Base-by-base conservation (phyloP, 2,329 filamentous ascomycete genomes). In the Pyrenophora graminea region DNA sequence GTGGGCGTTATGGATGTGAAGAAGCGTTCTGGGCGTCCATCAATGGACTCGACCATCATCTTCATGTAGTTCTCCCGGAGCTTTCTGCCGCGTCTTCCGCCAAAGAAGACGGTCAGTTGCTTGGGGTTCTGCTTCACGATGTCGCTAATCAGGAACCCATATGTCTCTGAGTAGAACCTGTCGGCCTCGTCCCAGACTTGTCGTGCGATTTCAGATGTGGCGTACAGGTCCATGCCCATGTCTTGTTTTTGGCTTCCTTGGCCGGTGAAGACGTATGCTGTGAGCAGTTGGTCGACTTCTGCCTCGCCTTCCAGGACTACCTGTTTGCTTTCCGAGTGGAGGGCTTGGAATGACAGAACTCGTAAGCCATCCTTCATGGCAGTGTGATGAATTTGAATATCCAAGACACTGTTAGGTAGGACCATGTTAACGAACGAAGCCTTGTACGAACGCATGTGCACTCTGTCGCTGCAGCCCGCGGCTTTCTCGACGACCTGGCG, bases 171-270 rank as follows among this genome's bases (percentile, higher is more conserved):
- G 36, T 74, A 70, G 48, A 68, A 62, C 18, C 53, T 64, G 50
- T 77, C 74, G 5, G 66, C 71, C 54, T 91, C 86, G 74, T 97
- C 75, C 75, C 75, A 77, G 4, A 76, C 56, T 4, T 48, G 51
- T 31, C 58, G 58, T 2, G 74, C 73, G 10, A 64, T 64, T 8
- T 63, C 18, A 19, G 63, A 70, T 1, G 51, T 55, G 10, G 58
- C 65, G 41, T 77, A 77, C n/a, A 77, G 56, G n/a, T 70, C 69
- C 74, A 77, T 77, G 1, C 76, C 75, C 76, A 77, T 78, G 8
- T 61, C 63, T 13, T 64, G 51, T 39, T 67, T 63, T 51, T 77
- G 74, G 32, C 67, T 72, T 5, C 76, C 76, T 49, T 78, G 76
- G 1, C 76, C 76, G 6, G 72, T 75, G 48, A 78, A 78, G 10